Base-by-base conservation (phyloP, 371 early-diverging fungal genomes). In the Blakeslea trispora region DNA sequence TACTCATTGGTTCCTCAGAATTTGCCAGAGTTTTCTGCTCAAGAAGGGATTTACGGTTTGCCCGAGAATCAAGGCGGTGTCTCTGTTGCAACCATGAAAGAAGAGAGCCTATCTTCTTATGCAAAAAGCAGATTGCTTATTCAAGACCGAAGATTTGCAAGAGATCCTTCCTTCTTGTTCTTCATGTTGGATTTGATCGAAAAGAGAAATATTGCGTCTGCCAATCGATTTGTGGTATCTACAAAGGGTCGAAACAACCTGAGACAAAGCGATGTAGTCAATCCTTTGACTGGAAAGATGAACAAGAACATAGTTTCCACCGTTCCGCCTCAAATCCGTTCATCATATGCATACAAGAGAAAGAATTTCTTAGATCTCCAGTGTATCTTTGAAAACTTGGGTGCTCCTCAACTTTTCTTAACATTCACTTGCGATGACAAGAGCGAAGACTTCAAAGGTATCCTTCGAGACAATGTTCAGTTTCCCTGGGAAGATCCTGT, bases 401-500 rank as follows among this genome's bases (percentile, higher is more conserved):
- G 32, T 19, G 35, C 32, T 9, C 49, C 49, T 31, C 49, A 49
- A 14, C 7, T 49, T 2, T 35, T 49, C 19, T 19, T 49, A 4
- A 49, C 49, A n/a, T 19, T 49, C 6, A 35, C 37, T n/a, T 34
- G n/a, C 19, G 37, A 49, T 35, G 49, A 49, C 35, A 19, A 43
- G 5, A 52, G 53, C 31, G 43, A 40, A 1, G 43, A 43, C 14
- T 42, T 52, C 10, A 24, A 43, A 17, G 10, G 28, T n/a, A 28
- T 48, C 15, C 28, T 28, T 28, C 28, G 28, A 28, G 28, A 28
- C 14, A 31, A 19, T 14, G 14, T 31, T 5, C 14, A 52, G 7
- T 2, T 10, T 17, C 40, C 46, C 18, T 55, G 55, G 47, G 40
- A 46, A 14, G 47, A 55, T 40, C 55, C 55, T 2, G 47, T 46